Percentiles rank a stretch among this genome's conserved stretches.
These are phyloP conservation scores for Penicillium ochrochloron DNA, from an alignment of 495 filamentous ascomycete genomes.

Conservation along the genomic window DNA sequence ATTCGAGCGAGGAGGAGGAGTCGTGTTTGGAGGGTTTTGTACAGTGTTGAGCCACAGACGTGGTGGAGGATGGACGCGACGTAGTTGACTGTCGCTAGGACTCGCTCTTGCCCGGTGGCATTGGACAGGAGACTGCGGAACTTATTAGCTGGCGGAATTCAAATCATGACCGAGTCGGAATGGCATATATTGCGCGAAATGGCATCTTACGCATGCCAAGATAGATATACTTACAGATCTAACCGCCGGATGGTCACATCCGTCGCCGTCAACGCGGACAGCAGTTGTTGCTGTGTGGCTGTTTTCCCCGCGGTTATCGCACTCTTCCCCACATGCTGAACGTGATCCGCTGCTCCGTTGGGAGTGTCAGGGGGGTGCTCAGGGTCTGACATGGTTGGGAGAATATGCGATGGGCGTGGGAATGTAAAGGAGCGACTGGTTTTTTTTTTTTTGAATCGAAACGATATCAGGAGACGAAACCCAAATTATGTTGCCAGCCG, in stretches of 20 bases:
- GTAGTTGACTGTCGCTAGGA: slow-evolving; percentile 46
- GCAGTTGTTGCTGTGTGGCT: slow-evolving; percentile 32
- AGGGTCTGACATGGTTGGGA: slow-evolving; percentile 25
- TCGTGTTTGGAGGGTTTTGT: slow-evolving; percentile 41
- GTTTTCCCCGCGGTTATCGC: slow-evolving; percentile 33
- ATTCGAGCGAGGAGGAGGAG: slow-evolving; percentile 46
- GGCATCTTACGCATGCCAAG: not conserved
- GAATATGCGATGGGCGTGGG: slow-evolving; percentile 1
- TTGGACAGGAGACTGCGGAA: slow-evolving; percentile 39
- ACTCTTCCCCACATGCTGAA: slow-evolving; percentile 35
- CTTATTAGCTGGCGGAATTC: slow-evolving; percentile 15
- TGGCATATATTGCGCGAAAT: not conserved
- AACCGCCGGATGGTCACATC: slow-evolving; percentile 44
- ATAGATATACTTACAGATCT: slow-evolving; percentile 37
- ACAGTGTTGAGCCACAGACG: slow-evolving; percentile 44
- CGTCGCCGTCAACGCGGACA: slow-evolving; percentile 37
- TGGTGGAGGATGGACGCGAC: slow-evolving; percentile 47
- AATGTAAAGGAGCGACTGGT: slow-evolving; percentile 22
- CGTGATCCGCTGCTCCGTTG: slow-evolving; percentile 14
- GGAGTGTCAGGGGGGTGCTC: slow-evolving; percentile 12
- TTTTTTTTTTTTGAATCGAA: slow-evolving; percentile 7
- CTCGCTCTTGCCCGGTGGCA: slow-evolving; percentile 41
- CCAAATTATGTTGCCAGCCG: not conserved
- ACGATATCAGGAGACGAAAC: slow-evolving; percentile 5
- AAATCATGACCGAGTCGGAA: not conserved